Conservation (phyloP, 1,284 basidiomycete genomes). For the Moesziomyces parantarcticus region DNA sequence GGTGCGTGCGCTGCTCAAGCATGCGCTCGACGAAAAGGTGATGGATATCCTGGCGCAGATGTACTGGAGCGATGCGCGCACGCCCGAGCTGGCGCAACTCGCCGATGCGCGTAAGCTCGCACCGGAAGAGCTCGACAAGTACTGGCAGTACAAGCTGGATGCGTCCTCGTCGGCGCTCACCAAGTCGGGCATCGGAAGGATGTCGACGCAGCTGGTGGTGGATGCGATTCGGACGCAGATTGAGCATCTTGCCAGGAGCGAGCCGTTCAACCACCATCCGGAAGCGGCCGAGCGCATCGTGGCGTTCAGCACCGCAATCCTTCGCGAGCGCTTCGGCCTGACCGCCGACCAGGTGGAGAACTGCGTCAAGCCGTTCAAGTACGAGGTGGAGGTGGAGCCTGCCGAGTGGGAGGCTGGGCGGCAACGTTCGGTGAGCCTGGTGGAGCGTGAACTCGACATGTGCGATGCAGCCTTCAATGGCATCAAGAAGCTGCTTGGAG, state of each 20-base stretch:
- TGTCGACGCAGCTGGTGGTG: slow-evolving; percentile 92
- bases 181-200: slow-evolving; percentile 94
- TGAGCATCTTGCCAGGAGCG: slow-evolving; percentile 81
- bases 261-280: slow-evolving; percentile 92
- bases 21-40: slow-evolving; percentile 92
- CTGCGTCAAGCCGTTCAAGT: slow-evolving; percentile 99
- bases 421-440: slow-evolving; percentile 78
- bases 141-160: slow-evolving; percentile 96
- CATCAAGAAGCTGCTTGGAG: slow-evolving; percentile 86
- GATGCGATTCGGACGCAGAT: slow-evolving; percentile 90
- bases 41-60: slow-evolving; percentile 96
- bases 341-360: slow-evolving; percentile 99
- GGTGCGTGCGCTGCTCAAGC: slow-evolving; percentile 86
- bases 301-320: slow-evolving; percentile 89
- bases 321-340: slow-evolving; percentile 88
- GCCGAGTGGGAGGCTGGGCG: slow-evolving; percentile 91
- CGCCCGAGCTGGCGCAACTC: slow-evolving; percentile 78
- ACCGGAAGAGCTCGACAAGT: slow-evolving; percentile 81
- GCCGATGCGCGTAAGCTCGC: slow-evolving; percentile 77
- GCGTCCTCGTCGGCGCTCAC: slow-evolving; percentile 90
- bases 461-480: slow-evolving; percentile 87
- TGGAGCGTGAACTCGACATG: slow-evolving; percentile 84
- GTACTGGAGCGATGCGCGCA: slow-evolving; percentile 93
- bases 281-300: slow-evolving; percentile 86
- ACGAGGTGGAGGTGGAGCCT: slow-evolving; percentile 82